Percentiles rank a stretch among this genome's conserved stretches.
Conservation (phyloP, 257 asterid species). For the Solanum ossicruentum region DNA sequence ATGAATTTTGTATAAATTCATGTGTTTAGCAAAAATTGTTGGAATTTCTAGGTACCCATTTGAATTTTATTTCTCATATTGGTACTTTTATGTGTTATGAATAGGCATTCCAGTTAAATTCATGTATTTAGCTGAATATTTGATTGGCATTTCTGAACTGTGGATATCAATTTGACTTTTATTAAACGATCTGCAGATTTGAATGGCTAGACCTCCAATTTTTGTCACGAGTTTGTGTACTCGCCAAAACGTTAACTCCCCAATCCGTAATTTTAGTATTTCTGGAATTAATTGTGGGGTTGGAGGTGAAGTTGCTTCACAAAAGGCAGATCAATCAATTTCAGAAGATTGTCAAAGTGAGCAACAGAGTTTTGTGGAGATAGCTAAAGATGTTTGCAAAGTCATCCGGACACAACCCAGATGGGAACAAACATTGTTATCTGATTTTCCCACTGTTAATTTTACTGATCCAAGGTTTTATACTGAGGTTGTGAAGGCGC, state of each 20-base stretch:
- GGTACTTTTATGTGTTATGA: background rate
- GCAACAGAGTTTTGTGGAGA: constrained; percentile 4
- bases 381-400: constrained; percentile 40
- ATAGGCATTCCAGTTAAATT: background rate
- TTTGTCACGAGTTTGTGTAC: constrained; percentile 19
- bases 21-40: background rate
- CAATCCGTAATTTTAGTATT: constrained; percentile 22
- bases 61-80: background rate
- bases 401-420: constrained; percentile 31
- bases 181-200: background rate
- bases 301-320: constrained; percentile 1
- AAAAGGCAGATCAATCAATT: constrained; percentile 7
- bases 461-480: constrained; percentile 46
- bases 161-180: background rate
- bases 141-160: background rate
- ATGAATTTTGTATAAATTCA: background rate
- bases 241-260: constrained; percentile 29
- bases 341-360: constrained; percentile 13
- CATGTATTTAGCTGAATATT: background rate
- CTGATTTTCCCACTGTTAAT: constrained; percentile 41
- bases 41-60: background rate
- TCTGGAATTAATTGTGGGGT: constrained; percentile 3
- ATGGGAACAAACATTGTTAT: constrained; percentile 51
- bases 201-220: constrained; percentile 37
- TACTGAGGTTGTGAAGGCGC: constrained; percentile 43